Base-by-base conservation (phyloP, 352 stramenopile genomes). In the Blastocystis hominis region DNA sequence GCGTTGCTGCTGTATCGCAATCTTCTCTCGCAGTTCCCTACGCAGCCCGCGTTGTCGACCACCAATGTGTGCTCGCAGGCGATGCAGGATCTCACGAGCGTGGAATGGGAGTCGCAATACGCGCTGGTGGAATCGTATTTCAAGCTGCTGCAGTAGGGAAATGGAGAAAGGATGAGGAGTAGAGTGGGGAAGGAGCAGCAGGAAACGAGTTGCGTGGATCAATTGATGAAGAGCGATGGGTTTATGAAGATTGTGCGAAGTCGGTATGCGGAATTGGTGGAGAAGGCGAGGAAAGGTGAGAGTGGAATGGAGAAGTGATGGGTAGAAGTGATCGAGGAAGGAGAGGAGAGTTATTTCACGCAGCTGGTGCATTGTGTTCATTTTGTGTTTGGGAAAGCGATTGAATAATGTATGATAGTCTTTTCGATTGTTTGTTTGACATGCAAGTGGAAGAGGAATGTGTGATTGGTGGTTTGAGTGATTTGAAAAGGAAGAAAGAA, bases 341-440 rank as follows among this genome's bases (percentile, higher is more conserved):
- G 13, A 15, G 68, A 78, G 40, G 68, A 78, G 44, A 46, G 68
- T 1, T 78, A 78, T 61, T 78, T 42, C 53, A 78, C 68, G 7
- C 42, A 78, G 10, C n/a, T 78, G 68, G 68, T 78, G 10, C 68
- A 78, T 55, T 30, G 59, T n/a, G n/a, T 78, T 5, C 53, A 78
- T 46, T 30, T 30, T 34, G 68, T 78, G 6, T 61, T 78, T 61
- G 68, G 68, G n/a, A 55, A 78, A 38, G 36, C 10, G 9, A 34
- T 78, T 34, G 68, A 78, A 56, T 78, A 24, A 47, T 47, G 47
- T 15, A 20, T n/a, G n/a, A n/a, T n/a, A n/a, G n/a, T n/a, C n/a
- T n/a, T n/a, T n/a, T n/a, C n/a, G n/a, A n/a, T n/a, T n/a, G n/a
- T n/a, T n/a, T n/a, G n/a, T n/a, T n/a, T n/a, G n/a, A n/a, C n/a